Evolutionary conservation across 1,139 yeast genomes (phyloP), one percentile per base, ranked within the genome.

Genomic region (Torulaspora pretoriensis): DNA sequence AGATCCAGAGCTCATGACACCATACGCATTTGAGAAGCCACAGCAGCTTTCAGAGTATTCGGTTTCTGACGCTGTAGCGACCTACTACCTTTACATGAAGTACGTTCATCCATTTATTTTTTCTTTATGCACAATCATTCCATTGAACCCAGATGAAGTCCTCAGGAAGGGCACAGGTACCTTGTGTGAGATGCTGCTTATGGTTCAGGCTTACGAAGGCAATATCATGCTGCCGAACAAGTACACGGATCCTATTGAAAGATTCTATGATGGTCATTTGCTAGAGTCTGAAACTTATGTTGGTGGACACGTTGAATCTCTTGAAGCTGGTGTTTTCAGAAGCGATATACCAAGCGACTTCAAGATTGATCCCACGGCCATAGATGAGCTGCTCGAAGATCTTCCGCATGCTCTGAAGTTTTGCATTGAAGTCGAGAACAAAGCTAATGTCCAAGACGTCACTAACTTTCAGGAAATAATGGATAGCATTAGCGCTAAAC

Each of bases 11-110:
- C 70, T 90, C 42, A 94, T 94, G 99, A 89, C 97, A 0, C 96
- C 97, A 0, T 92, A 90, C 63, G 99, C 99, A 2, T 81, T 81
- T 53, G 96, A 90, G 59, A 80, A 84, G 56, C 98, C 99, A 0
- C 98, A 94, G 62, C 69, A 84, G 3, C 69, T 94, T 49, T 87
- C 98, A 0, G 98, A 94, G 63, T 94, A 94, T 67, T 94, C 98
- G 0, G 99, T 94, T 22, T 94, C 98, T 46, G 99, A 94, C 74
- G 99, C 99, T 3, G 98, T 94, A 38, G 98, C 98, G 4, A 94
- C 99, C 1, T 94, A 90, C 63, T 94, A 94, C 64, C 73, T 94
- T 40, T 94, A 90, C 70, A 90, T 85, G 80, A 94, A 94, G 65
- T 94, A 92, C 62, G 97, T 94, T 37, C 97, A 90, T 67, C 98